Base-by-base conservation (phyloP, 805 yeast genomes). In the Cyberlindnera mycetangii region DNA sequence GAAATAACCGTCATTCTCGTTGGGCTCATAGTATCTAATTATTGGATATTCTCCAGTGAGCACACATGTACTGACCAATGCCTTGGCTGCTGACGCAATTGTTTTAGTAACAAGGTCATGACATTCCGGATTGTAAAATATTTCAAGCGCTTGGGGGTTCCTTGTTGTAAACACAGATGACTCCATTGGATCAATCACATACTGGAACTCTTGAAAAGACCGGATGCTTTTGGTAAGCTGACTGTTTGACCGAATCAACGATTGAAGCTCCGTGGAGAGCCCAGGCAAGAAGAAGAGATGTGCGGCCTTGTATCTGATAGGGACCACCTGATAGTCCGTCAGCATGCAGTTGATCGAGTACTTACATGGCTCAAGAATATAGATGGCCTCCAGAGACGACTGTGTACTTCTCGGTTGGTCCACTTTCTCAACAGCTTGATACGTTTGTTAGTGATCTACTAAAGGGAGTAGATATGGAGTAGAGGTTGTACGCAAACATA, bases 11-110 rank as follows among this genome's bases (percentile, higher is more conserved):
- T 77, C 67, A 55, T 59, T 61, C 15, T 74, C 68, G 33, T 75
- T 75, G 5, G 82, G 75, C 8, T 78, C 70, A 58, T 80, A 83
- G 65, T 79, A 87, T 53, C 99, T 72, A 17, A 93, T 78, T 35
- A 85, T 76, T 2, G 99, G 99, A 54, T 85, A 87, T 58, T 90
- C 97, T 12, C 95, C 95, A 1, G 93, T 80, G 9, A 85, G 59
- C 7, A 85, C 77, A 70, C 95, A 86, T 19, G 88, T 55, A 52
- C 83, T 79, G 24, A 89, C 79, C 52, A 93, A 69, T 18, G 88
- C 63, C 32, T 76, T 68, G 1, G 92, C 88, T 0, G 85, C 78
- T 41, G 64, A 65, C 16, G 72, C 67, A 14, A 88, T 70, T 45
- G 84, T 83, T 25, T 69, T 71, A 17, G 75, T 70, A 28, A 85